Base-by-base conservation (phyloP, 140 eudicot genomes). In the Ambrosia hybrid region DNA sequence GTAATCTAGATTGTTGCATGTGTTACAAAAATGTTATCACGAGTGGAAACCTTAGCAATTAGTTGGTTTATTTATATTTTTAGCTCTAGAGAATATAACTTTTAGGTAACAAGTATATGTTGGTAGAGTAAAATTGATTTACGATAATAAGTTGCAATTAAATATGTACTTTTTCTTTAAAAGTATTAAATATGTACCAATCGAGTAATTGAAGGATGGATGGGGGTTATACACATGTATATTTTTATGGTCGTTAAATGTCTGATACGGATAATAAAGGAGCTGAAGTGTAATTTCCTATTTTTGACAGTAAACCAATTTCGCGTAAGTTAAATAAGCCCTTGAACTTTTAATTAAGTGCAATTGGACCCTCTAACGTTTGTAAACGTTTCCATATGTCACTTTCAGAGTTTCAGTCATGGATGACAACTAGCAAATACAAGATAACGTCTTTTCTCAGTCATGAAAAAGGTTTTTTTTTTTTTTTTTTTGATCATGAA, bases 391-490 rank as follows among this genome's bases (percentile, higher is more conserved):
- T 4, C 61, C 9, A 56, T 15, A 56, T 56, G 61, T 12, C 57
- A n/a, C 57, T 52, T 52, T 52, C 61, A 56, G 61, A n/a, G 21
- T 52, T 52, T 52, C 61, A 56, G 61, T 56, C 61, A 56, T 56
- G 61, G 61, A 56, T 56, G 61, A 56, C 61, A 56, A 52, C 57
- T 52, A 52, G 57, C 16, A 51, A 11, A 4, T 51, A 12, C 13
- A n/a, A 11, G 57, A 51, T 41, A 41, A 41, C 46, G 46, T 41
- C 9, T 41, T 41, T 41, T 41, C 46, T 41, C 46, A n/a, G n/a
- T n/a, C n/a, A n/a, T n/a, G n/a, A n/a, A n/a, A n/a, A n/a, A n/a
- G n/a, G n/a, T n/a, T n/a, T n/a, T n/a, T n/a, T n/a, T n/a, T n/a
- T n/a, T n/a, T n/a, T n/a, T n/a, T 21, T 21, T 21, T 21, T 21